Evolutionary conservation across 2,329 filamentous ascomycete species (phyloP).

Genomic region (Tolypocladium endophyticum): DNA sequence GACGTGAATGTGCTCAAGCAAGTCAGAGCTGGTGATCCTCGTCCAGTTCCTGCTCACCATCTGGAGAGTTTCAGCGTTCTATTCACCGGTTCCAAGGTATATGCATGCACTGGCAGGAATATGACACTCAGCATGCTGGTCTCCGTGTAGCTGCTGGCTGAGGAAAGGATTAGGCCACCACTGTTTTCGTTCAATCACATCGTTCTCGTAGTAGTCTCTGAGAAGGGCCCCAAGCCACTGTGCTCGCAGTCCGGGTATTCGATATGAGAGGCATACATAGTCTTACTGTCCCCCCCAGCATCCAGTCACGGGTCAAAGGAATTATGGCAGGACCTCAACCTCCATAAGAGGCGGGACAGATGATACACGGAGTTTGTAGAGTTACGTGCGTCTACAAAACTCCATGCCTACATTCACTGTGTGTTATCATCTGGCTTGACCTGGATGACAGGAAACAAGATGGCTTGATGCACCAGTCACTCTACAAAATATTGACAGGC

Average conservation of each 20-base stretch:
- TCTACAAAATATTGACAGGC: too few species aligned
- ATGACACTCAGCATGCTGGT: background rate
- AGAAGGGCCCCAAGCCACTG: background rate
- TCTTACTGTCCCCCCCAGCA: too few species aligned
- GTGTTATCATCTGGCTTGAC: background rate
- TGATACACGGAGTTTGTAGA: background rate
- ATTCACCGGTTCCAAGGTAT: background rate
- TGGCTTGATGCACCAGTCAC: too few species aligned
- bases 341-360: background rate
- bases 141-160: background rate
- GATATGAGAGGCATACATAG: too few species aligned
- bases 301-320: too few species aligned
- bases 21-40: background rate
- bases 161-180: background rate
- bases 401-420: too few species aligned
- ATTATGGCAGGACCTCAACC: background rate
- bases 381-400: background rate
- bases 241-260: background rate
- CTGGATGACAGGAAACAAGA: background rate
- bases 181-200: background rate
- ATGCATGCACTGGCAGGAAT: background rate
- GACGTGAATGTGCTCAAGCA: background rate
- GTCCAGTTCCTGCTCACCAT: background rate
- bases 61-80: background rate
- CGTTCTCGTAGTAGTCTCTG: background rate